Conservation (phyloP, 306 rosid genomes). For the Rubus parviflorus region DNA sequence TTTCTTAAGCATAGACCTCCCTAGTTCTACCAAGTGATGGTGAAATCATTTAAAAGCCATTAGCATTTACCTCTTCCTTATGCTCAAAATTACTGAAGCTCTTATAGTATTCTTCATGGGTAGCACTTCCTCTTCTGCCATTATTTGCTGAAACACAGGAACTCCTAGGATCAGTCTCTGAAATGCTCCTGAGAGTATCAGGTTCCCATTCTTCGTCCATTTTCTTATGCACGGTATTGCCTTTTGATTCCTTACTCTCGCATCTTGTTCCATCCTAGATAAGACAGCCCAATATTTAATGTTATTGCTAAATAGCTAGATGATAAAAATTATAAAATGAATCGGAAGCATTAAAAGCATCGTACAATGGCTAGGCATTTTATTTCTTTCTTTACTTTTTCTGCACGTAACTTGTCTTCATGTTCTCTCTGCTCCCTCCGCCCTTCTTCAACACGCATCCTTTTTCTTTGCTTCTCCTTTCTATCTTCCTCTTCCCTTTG, state of each 20-base stretch:
- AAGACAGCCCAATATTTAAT: slow-evolving; percentile 26
- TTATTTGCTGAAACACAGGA: slow-evolving; percentile 32
- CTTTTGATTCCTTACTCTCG: slow-evolving; percentile 41
- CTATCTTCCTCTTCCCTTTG: slow-evolving; percentile 81
- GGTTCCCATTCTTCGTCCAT: slow-evolving; percentile 30
- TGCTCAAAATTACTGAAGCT: slow-evolving; percentile 28
- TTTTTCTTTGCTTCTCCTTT: slow-evolving; percentile 76
- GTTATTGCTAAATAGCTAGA: slow-evolving; percentile 20
- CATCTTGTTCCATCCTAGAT: slow-evolving; percentile 53
- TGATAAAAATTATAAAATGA: slow-evolving; percentile 12
- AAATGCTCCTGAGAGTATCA: slow-evolving; percentile 25
- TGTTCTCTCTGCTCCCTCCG: slow-evolving; percentile 60
- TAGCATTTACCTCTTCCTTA: slow-evolving; percentile 41
- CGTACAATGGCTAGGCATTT: slow-evolving; percentile 49
- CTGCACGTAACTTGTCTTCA: slow-evolving; percentile 46
- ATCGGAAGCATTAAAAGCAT: slow-evolving; percentile 13
- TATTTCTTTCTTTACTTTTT: slow-evolving; percentile 49
- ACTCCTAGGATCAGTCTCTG: slow-evolving; percentile 35
- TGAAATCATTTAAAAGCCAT: slow-evolving; percentile 19
- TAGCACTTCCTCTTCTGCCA: slow-evolving; percentile 33
- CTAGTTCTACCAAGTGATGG: neutral
- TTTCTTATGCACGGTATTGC: slow-evolving; percentile 33
- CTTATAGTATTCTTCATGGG: slow-evolving; percentile 22
- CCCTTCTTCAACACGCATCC: slow-evolving; percentile 61
- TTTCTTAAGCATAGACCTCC: neutral